Evolutionary conservation across 257 asterid genomes (phyloP).

Genomic region (Pogostemon cablin): DNA sequence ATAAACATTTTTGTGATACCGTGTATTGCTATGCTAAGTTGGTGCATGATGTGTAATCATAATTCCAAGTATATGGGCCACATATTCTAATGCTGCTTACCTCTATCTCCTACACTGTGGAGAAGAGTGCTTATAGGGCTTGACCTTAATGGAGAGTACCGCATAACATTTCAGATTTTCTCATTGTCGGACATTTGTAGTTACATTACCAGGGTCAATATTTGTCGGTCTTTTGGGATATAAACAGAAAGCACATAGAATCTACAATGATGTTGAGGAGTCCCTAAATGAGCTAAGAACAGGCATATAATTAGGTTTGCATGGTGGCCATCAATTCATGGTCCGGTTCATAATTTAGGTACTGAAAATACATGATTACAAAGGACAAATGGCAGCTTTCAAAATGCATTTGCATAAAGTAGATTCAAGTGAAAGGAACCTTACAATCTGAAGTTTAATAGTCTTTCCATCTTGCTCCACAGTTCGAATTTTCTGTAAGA

Average conservation of each 20-base stretch:
- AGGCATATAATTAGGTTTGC: background rate
- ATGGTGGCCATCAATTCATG: background rate
- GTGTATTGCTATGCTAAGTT: too few species aligned
- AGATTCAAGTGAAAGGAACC: conserved; percentile 30
- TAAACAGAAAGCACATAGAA: background rate
- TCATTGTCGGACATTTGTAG: background rate
- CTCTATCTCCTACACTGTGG: background rate
- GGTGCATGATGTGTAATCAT: background rate
- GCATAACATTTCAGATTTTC: background rate
- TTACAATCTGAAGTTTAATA: conserved; percentile 84
- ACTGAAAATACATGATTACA: background rate
- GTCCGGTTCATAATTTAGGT: too few species aligned
- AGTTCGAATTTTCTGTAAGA: conserved; percentile 80
- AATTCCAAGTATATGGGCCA: background rate
- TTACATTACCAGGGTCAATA: background rate
- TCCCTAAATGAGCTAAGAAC: background rate
- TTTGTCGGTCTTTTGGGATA: background rate
- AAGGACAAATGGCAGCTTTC: conserved; percentile 6
- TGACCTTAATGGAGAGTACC: background rate
- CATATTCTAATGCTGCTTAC: background rate
- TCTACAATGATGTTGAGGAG: background rate
- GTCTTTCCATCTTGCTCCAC: conserved; percentile 94
- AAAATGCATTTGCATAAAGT: background rate
- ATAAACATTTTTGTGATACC: too few species aligned
- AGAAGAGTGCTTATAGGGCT: background rate